Evolutionary conservation across 2,329 filamentous ascomycete species (phyloP).

Genomic region (Colletotrichum trifolii): DNA sequence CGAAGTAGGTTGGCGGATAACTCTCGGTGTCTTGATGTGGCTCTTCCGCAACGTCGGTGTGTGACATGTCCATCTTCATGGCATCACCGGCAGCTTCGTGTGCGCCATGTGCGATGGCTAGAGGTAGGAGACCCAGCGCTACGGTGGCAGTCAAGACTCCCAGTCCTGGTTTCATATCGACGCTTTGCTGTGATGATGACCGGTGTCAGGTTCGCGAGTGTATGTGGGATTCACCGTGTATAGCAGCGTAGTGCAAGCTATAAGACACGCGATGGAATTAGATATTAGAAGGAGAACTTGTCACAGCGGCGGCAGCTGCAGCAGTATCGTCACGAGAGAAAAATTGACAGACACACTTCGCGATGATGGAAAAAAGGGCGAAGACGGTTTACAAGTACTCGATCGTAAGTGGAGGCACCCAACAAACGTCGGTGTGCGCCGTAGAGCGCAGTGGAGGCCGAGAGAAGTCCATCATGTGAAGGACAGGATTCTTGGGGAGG

Average conservation of each 20-base stretch:
- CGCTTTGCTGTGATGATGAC: constrained; percentile 7
- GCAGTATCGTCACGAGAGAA: not conserved
- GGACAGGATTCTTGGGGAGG: constrained; percentile 21
- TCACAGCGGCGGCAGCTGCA: too few relatives aligned
- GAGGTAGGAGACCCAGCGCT: constrained; percentile 15
- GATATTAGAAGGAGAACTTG: too few relatives aligned
- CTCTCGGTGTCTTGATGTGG: constrained; percentile 38
- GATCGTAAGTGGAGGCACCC: constrained; percentile 4
- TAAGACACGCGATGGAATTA: too few relatives aligned
- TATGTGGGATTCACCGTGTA: not conserved
- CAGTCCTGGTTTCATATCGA: not conserved
- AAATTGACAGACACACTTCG: not conserved
- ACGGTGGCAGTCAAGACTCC: not conserved
- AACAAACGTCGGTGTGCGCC: not conserved
- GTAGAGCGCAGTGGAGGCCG: constrained; percentile 13
- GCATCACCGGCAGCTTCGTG: constrained; percentile 35
- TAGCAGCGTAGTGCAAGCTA: not conserved
- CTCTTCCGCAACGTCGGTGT: constrained; percentile 12
- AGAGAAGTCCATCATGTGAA: constrained; percentile 22
- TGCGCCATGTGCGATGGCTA: constrained; percentile 32
- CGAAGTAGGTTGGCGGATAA: constrained; percentile 68
- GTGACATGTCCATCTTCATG: constrained; percentile 36
- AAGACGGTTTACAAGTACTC: constrained; percentile 22
- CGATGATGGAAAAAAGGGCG: not conserved
- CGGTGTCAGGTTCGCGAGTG: not conserved